Base-by-base conservation (phyloP, 1,139 yeast species). In the Hyphopichia burtonii region DNA sequence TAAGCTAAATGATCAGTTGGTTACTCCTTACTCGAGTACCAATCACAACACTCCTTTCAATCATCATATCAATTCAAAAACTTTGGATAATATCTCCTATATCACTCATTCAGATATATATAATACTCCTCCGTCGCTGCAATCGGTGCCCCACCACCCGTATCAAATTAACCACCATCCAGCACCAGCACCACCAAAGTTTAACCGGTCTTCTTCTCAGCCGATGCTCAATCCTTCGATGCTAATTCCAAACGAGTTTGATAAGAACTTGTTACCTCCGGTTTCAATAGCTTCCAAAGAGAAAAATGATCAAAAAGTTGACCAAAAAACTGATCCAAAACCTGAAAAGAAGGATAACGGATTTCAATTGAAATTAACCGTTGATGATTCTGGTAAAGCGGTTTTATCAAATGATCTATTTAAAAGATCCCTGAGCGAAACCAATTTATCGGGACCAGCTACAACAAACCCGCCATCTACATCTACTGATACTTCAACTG, bases 341-440 rank as follows among this genome's bases (percentile, higher is more conserved):
- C 11, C 34, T 9, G 18, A 36, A 35, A 35, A 43, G 32, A 41
- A 45, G 35, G 39, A 37, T 15, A 47, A 50, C 30, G 69, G 66
- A 45, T 68, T 66, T 50, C 61, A 56, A 54, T 55, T 72, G 48
- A 61, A 61, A 42, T 56, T 72, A 41, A 68, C 65, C 49, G 62
- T 73, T 38, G 76, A 72, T 48, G 75, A 67, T 44, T 66, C 62
- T 62, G 78, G 78, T n/a, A 69, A 68, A 43, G 78, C 78, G 1
- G 65, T 68, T n/a, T 62, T 68, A 46, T 60, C 65, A 20, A 57
- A 55, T 34, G 65, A 63, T 40, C 48, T 57, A 41, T 54, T 54
- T 34, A 38, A 22, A 27, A 20, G 23, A 20, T 20, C 23, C 8
- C 23, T 20, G 23, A 20, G 23, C 8, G 23, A 20, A 20, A 20